phyloP scores from a whole-genome alignment of 2,329 filamentous ascomycete genomes.

The Phoma herbarum region DNA sequence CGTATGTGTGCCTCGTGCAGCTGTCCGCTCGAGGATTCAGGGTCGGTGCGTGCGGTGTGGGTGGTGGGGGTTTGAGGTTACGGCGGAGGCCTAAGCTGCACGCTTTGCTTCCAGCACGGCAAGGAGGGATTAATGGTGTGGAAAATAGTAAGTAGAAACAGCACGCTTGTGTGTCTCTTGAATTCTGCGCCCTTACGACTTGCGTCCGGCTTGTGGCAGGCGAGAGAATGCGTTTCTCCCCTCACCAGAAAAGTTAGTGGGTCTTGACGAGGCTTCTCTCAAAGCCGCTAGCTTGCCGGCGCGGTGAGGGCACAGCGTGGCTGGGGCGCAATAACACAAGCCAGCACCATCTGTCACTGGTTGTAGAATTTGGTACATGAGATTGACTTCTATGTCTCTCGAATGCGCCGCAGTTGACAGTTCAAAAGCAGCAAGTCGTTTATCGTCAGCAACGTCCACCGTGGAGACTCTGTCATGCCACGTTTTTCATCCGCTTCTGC shows the following conservation, averaged over 20 bases:
- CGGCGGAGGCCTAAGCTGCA: constrained; percentile 25
- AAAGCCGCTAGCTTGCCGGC: constrained; percentile 17
- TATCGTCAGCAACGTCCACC: not conserved
- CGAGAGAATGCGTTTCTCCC: constrained; percentile 21
- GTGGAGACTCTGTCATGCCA: not conserved
- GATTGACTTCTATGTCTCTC: not conserved
- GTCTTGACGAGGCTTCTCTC: constrained; percentile 16
- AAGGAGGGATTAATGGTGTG: constrained; percentile 22
- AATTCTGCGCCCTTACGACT: constrained; percentile 37
- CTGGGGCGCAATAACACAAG: constrained; percentile 14
- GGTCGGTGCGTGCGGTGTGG: constrained; percentile 34
- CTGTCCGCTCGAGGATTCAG: constrained; percentile 16
- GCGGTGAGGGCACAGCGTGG: constrained; percentile 18
- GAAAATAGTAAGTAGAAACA: constrained; percentile 19
- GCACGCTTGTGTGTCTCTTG: constrained; percentile 25
- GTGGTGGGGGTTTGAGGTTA: constrained; percentile 26
- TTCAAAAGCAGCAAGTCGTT: not conserved
- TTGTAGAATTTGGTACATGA: constrained; percentile 5
- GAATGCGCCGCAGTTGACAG: not conserved
- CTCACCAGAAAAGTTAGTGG: constrained; percentile 18
- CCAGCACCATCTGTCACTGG: constrained; percentile 20
- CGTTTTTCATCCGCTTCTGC: not conserved
- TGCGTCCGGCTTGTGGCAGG: constrained; percentile 39
- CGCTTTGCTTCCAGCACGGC: constrained; percentile 27
- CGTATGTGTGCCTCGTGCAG: constrained; percentile 19